Evolutionary conservation across 2,329 filamentous ascomycete genomes (phyloP).

Genomic region (Trichoderma breve): DNA sequence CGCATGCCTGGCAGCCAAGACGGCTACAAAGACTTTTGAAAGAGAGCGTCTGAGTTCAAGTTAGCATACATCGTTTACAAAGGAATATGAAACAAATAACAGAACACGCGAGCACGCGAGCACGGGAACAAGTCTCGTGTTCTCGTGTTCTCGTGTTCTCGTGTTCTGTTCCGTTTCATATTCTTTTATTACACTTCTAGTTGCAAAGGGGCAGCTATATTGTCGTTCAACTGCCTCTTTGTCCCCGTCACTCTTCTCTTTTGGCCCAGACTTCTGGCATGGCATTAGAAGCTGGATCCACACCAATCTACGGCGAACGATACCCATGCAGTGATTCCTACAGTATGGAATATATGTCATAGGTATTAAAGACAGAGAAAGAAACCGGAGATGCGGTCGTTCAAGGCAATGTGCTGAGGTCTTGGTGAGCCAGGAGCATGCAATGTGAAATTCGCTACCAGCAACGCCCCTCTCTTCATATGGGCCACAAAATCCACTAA

Average conservation of each 20-base stretch:
- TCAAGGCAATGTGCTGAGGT: neutral
- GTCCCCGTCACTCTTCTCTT: neutral
- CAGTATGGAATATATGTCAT: neutral
- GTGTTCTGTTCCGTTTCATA: neutral
- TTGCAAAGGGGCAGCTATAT: neutral
- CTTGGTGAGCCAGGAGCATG: neutral
- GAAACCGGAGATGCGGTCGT: neutral
- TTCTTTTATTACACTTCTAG: neutral
- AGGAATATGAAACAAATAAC: neutral
- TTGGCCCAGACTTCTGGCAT: neutral
- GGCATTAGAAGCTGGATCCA: neutral
- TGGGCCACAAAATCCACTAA: neutral
- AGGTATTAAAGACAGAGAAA: neutral
- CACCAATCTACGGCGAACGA: neutral
- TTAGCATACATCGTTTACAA: neutral
- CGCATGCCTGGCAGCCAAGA: neutral
- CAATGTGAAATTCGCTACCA: neutral
- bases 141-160: neutral
- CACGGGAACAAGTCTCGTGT: no score
- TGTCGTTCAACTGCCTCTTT: neutral
- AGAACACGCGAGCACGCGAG: no score
- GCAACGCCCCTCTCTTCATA: neutral
- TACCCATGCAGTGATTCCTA: neutral
- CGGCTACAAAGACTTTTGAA: neutral
- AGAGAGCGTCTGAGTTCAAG: neutral